Base-by-base conservation (phyloP, 352 stramenopile genomes). In the Achlya hypogyna region DNA sequence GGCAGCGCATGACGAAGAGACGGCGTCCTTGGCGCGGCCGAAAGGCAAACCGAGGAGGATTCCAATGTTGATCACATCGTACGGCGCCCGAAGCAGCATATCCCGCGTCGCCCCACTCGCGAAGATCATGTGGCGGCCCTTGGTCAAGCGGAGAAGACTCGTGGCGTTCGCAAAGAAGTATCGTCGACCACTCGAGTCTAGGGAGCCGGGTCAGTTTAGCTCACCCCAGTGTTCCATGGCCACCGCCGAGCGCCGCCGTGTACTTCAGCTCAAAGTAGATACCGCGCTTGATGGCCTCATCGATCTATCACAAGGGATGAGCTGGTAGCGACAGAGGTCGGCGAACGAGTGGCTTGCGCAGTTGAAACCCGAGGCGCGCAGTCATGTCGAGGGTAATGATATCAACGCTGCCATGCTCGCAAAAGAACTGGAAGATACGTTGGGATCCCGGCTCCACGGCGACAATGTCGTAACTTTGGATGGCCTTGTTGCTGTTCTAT, bases 161-260 rank as follows among this genome's bases (percentile, higher is more conserved):
- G 77, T 86, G 12, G 83, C 81, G 71, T 94, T 94, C 38, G 82
- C 89, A 62, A 94, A 93, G 69, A 94, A 93, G 72, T 94, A 93
- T 38, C 86, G 75, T 10, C 86, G 82, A 2, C 84, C 81, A 14
- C 78, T 79, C 22, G 82, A 89, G 69, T 94, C 86, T 69, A 52
- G 18, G 8, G 10, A 5, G 6, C 6, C 28, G 6, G 6, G 25
- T 34, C 49, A 14, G 25, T 14, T 14, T 14, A 34, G n/a, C n/a
- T 54, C 28, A 14, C 34, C 6, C 14, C 34, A 42, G 6, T 42
- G 34, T 6, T 16, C 14, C 6, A 42, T 42, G 6, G 49, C 49
- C 52, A 69, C 63, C 63, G 0, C 78, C 78, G 4, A 94, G 75
- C 54, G 82, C 87, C 53, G 83, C 78, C 29, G 80, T 78, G 69